These are phyloP conservation scores for Colletotrichum spaethianum DNA, from an alignment of 2,329 filamentous ascomycete genomes.

Conservation along the genomic window DNA sequence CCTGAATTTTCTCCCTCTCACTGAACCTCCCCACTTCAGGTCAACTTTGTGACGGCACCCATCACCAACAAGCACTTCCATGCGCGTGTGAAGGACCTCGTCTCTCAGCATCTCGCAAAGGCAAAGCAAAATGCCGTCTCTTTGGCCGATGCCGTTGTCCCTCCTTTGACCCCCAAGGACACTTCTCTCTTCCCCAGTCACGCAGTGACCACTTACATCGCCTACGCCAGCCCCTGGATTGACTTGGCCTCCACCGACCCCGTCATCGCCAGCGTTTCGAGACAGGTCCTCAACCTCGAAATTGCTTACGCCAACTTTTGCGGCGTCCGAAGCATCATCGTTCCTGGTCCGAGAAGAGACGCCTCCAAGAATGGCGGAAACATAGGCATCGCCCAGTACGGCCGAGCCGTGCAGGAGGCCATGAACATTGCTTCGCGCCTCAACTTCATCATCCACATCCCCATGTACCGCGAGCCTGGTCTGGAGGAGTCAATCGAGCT, in stretches of 20 bases:
- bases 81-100: slow-evolving; percentile 74
- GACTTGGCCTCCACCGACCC: slow-evolving; percentile 89
- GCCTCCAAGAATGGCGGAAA: slow-evolving; percentile 65
- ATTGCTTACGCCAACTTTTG: slow-evolving; percentile 97
- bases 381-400: slow-evolving; percentile 79
- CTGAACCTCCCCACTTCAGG: slow-evolving; percentile 62
- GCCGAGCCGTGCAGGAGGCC: slow-evolving; percentile 85
- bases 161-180: slow-evolving; percentile 84
- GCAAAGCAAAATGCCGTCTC: slow-evolving; percentile 58
- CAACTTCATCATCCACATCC: slow-evolving; percentile 84
- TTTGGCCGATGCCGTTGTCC: slow-evolving; percentile 70
- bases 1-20: slow-evolving; percentile 8
- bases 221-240: slow-evolving; percentile 91
- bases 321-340: slow-evolving; percentile 85
- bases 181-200: slow-evolving; percentile 79
- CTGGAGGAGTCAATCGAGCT: slow-evolving; percentile 66
- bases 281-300: slow-evolving; percentile 91
- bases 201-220: slow-evolving; percentile 81
- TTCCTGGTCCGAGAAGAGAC: slow-evolving; percentile 82
- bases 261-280: slow-evolving; percentile 86
- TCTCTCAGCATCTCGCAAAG: slow-evolving; percentile 68
- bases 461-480: slow-evolving; percentile 83
- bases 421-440: slow-evolving; percentile 82
- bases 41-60: slow-evolving; percentile 83
- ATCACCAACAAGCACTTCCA: slow-evolving; percentile 84